Conservation (phyloP, 345 rosid species). For the Eucalyptus pauciflora region DNA sequence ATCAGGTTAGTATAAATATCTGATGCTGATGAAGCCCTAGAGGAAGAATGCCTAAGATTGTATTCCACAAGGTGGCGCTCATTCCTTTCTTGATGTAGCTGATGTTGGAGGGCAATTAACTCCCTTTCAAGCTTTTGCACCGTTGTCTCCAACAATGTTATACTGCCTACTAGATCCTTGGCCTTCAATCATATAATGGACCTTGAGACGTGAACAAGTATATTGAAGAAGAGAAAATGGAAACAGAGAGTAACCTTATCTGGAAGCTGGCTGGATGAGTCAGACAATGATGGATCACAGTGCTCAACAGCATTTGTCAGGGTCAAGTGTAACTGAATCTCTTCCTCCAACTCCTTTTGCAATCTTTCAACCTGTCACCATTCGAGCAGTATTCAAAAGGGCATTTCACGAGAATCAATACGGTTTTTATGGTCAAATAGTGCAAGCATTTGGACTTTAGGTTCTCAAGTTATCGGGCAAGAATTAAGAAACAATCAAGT, state of each 20-base stretch:
- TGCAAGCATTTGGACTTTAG: background rate
- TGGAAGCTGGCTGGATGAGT: conserved; percentile 56
- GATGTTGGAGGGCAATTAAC: conserved; percentile 46
- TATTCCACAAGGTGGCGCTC: conserved; percentile 62
- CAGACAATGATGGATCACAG: conserved; percentile 28
- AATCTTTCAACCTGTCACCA: conserved; percentile 48
- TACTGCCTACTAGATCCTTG: conserved; percentile 62
- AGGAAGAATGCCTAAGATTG: conserved; percentile 30
- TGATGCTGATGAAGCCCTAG: conserved; percentile 10
- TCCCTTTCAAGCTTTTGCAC: conserved; percentile 83
- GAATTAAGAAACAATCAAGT: background rate
- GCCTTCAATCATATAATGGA: conserved; percentile 26
- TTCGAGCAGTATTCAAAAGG: background rate
- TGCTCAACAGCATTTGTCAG: conserved; percentile 61
- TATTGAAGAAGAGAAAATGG: background rate
- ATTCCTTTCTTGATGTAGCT: conserved; percentile 75
- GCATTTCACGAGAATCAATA: background rate
- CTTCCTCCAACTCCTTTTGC: conserved; percentile 69
- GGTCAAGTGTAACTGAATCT: conserved; percentile 54
- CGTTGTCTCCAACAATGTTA: conserved; percentile 54
- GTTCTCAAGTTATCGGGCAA: background rate
- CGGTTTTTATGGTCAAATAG: background rate
- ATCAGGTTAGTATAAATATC: conserved; percentile 13
- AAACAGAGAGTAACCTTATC: conserved; percentile 35
- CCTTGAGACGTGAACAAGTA: background rate